Conservation (phyloP, 1,139 yeast species). For the Wickerhamiella infanticola region DNA sequence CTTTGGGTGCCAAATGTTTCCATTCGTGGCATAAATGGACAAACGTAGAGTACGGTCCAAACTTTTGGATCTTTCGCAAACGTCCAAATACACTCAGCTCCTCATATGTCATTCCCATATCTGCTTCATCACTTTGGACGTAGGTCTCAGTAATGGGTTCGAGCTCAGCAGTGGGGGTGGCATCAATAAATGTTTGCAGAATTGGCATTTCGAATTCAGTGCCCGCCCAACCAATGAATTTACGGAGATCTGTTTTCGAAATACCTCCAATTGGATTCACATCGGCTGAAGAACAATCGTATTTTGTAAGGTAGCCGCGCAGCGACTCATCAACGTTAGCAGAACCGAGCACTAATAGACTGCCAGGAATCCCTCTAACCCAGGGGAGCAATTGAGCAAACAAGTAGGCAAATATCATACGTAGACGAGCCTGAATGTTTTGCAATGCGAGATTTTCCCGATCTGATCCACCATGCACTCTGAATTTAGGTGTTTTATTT, state of each 20-base stretch:
- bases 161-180: constrained; percentile 94
- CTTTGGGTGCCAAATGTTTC: constrained; percentile 70
- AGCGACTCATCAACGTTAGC: constrained; percentile 97
- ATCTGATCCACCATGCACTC: constrained; percentile 83
- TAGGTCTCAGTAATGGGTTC: constrained; percentile 88
- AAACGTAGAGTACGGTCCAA: constrained; percentile 95
- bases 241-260: constrained; percentile 79
- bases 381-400: constrained; percentile 94
- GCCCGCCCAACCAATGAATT: constrained; percentile 70
- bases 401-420: constrained; percentile 87
- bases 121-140: constrained; percentile 91
- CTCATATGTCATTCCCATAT: constrained; percentile 96
- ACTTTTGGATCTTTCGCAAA: constrained; percentile 76
- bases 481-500: constrained; percentile 74
- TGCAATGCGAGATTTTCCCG: constrained; percentile 88
- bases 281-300: constrained; percentile 95
- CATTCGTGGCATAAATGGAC: constrained; percentile 78
- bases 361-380: constrained; percentile 69
- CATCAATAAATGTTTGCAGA: constrained; percentile 59
- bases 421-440: constrained; percentile 84
- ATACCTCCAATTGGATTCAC: constrained; percentile 96
- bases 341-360: constrained; percentile 78
- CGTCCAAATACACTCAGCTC: constrained; percentile 87
- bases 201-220: constrained; percentile 58
- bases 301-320: constrained; percentile 88